A percentile compares a stretch with the other conserved stretches of the same genome.
phyloP scores from a whole-genome alignment of 208 protist species.

The Leishmania lainsoni region DNA sequence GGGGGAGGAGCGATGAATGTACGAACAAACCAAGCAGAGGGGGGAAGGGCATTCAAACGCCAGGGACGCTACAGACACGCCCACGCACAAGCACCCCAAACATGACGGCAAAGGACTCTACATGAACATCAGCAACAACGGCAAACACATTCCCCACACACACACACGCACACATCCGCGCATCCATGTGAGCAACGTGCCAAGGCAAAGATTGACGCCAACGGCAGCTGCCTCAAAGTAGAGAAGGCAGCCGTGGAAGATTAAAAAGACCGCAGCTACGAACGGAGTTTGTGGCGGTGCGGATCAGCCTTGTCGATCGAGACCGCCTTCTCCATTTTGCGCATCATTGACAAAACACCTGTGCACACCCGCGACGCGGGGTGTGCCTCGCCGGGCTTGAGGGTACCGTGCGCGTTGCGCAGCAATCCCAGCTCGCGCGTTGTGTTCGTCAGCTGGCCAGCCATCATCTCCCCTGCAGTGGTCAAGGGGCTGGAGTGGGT shows the following conservation, averaged over 20 bases:
- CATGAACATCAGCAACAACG: background rate
- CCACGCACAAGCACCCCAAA: background rate
- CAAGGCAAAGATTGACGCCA: background rate
- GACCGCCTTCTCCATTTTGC: constrained; percentile 45
- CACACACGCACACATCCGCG: background rate
- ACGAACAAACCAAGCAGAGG: background rate
- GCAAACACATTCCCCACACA: background rate
- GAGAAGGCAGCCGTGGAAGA: background rate
- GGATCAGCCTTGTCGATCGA: constrained; percentile 75
- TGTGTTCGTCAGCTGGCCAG: constrained; percentile 50
- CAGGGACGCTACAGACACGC: background rate
- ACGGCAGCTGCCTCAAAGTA: background rate
- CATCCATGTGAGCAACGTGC: background rate
- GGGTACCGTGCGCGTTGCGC: constrained; percentile 76
- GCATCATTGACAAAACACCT: constrained; percentile 38
- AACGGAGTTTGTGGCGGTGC: constrained; percentile 71
- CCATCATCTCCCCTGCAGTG: constrained; percentile 56
- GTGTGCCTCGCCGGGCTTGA: constrained; percentile 35
- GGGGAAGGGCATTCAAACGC: background rate
- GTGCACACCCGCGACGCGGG: background rate
- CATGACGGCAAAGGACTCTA: background rate
- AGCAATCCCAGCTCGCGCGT: constrained; percentile 33
- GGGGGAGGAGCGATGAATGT: too few species aligned
- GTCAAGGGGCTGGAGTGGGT: constrained; percentile 35
- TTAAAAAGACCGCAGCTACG: background rate